Evolutionary conservation across 2,329 filamentous ascomycete genomes (phyloP).

Genomic region (Fusarium goolgardi): DNA sequence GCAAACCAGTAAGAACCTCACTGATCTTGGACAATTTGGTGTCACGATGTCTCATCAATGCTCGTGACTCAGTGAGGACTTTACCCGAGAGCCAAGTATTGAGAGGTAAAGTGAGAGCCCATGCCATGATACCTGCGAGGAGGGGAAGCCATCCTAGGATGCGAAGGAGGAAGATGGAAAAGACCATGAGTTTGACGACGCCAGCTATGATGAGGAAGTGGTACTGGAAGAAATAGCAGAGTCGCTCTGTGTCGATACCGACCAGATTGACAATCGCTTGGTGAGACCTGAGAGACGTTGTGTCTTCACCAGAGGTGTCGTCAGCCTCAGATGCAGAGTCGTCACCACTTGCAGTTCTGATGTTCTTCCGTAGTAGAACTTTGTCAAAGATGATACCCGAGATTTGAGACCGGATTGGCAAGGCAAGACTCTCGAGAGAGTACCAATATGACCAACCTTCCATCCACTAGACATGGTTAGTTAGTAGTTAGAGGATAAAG

Average conservation of each 20-base stretch:
- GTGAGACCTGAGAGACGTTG: slow-evolving; percentile 55
- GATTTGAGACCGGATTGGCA: slow-evolving; percentile 75
- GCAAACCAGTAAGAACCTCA: slow-evolving; percentile 79
- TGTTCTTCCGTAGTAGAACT: slow-evolving; percentile 78
- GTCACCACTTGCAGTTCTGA: slow-evolving; percentile 69
- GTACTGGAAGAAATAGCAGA: slow-evolving; percentile 74
- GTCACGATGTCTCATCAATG: slow-evolving; percentile 79
- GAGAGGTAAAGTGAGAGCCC: slow-evolving; percentile 72
- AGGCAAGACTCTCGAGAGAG: slow-evolving; percentile 68
- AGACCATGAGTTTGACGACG: slow-evolving; percentile 57
- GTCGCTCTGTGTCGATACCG: slow-evolving; percentile 75
- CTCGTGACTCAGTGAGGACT: slow-evolving; percentile 72
- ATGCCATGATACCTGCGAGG: slow-evolving; percentile 71
- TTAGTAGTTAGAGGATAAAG: rapidly evolving
- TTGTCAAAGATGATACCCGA: slow-evolving; percentile 80
- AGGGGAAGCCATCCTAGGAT: slow-evolving; percentile 78
- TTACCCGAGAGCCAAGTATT: slow-evolving; percentile 74
- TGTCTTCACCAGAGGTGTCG: slow-evolving; percentile 50
- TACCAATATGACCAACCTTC: slow-evolving; percentile 75
- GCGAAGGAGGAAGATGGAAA: slow-evolving; percentile 71
- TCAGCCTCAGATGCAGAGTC: slow-evolving; percentile 50
- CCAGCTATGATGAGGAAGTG: slow-evolving; percentile 69
- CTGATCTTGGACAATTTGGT: slow-evolving; percentile 78
- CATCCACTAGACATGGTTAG: slow-evolving; percentile 57
- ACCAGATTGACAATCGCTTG: slow-evolving; percentile 82